Conservation (phyloP, 1,139 yeast genomes). For the Diutina sp. region DNA sequence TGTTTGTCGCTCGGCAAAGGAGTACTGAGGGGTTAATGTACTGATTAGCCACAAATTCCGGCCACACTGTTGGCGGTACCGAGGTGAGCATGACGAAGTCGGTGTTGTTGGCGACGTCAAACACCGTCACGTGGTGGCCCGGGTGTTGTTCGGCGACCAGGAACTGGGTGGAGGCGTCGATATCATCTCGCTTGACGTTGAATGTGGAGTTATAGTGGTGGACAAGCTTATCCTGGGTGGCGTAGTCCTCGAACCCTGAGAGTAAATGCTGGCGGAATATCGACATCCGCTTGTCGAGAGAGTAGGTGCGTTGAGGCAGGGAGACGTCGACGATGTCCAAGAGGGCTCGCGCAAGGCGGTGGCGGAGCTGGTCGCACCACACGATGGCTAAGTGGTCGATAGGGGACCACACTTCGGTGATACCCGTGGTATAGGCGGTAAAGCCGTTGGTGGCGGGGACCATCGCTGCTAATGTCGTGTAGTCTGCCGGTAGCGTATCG, state of each 20-base stretch:
- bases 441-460: conserved; percentile 71
- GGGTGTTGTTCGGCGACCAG: background rate
- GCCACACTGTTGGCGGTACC: background rate
- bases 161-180: background rate
- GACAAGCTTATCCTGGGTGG: conserved; percentile 12
- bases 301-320: conserved; percentile 31
- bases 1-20: background rate
- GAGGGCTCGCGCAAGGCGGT: conserved; percentile 44
- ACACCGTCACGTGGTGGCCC: background rate
- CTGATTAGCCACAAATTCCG: background rate
- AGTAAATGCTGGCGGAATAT: conserved; percentile 38
- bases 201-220: background rate
- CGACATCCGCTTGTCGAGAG: conserved; percentile 43
- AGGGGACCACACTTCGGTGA: conserved; percentile 90
- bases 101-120: background rate
- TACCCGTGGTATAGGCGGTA: conserved; percentile 72
- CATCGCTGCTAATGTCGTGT: conserved; percentile 62
- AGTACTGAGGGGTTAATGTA: background rate
- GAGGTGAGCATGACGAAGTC: background rate
- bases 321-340: conserved; percentile 43
- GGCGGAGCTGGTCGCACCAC: conserved; percentile 88
- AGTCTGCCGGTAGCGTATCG: conserved; percentile 83
- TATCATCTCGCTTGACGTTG: conserved; percentile 4
- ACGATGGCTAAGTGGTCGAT: conserved; percentile 92
- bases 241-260: conserved; percentile 43